These are phyloP conservation scores for Cylindrotheca closterium DNA, from an alignment of 108 stramenopile genomes.

Conservation along the genomic window DNA sequence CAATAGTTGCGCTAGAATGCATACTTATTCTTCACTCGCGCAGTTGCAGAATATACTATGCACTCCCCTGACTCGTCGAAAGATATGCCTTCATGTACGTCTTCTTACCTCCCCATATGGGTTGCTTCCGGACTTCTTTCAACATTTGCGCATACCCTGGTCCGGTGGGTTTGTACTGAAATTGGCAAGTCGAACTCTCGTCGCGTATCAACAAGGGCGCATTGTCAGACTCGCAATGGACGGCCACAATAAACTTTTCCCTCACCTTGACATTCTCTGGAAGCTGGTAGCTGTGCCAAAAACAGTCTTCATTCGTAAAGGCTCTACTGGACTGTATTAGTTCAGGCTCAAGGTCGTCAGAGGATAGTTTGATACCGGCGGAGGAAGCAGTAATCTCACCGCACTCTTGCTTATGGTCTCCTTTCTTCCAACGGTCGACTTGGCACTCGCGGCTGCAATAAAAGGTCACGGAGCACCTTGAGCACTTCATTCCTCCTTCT, in stretches of 20 bases:
- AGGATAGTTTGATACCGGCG: neutral
- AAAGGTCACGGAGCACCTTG: neutral
- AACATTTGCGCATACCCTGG: conserved; percentile 18
- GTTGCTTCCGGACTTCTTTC: conserved; percentile 9
- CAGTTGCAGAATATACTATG: conserved; percentile 24
- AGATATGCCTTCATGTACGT: conserved; percentile 41
- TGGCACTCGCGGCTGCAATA: conserved; percentile 7
- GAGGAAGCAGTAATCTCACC: neutral
- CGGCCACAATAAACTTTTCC: neutral
- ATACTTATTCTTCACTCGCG: conserved; percentile 27
- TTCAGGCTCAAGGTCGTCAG: neutral
- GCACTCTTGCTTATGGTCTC: neutral
- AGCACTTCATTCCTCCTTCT: neutral
- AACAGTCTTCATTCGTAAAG: neutral
- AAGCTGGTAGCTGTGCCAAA: no score
- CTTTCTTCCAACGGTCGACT: neutral
- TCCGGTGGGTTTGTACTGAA: neutral
- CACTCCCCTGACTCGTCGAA: conserved; percentile 32
- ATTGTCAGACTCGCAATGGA: conserved; percentile 6
- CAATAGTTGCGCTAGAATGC: no score
- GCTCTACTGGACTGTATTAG: neutral
- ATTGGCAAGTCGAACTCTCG: neutral
- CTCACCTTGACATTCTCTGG: neutral
- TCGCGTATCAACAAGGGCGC: neutral
- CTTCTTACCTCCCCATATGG: conserved; percentile 28